A percentile compares a stretch with the other conserved stretches of the same genome.
Conservation (phyloP, 2,329 filamentous ascomycete species). For the Aureobasidium sp. region DNA sequence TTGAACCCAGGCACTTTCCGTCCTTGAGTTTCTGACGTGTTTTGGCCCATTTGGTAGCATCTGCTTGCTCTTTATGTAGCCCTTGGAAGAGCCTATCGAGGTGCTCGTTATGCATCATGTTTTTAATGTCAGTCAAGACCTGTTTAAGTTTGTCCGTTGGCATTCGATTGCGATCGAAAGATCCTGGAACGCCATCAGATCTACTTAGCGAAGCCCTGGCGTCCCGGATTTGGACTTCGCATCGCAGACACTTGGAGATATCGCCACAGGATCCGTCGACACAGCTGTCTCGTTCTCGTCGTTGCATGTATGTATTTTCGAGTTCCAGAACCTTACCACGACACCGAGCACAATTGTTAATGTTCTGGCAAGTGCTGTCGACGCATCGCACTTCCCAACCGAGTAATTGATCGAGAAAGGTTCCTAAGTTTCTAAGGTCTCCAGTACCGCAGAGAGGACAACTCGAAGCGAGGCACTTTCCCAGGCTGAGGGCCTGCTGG, state of each 20-base stretch:
- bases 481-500: too few species aligned
- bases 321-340: not conserved
- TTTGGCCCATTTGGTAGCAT: not conserved
- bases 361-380: not conserved
- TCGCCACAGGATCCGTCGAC: not conserved
- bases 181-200: too few species aligned
- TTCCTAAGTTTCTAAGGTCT: too few species aligned
- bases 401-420: too few species aligned
- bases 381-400: too few species aligned
- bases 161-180: too few species aligned
- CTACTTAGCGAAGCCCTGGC: too few species aligned
- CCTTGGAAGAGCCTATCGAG: not conserved
- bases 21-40: not conserved
- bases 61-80: not conserved
- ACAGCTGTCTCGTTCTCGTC: not conserved
- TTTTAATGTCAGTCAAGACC: not conserved
- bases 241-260: not conserved
- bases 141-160: not conserved
- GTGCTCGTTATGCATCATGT: not conserved
- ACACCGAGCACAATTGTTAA: not conserved
- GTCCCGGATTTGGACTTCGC: not conserved
- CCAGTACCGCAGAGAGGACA: too few species aligned
- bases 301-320: not conserved
- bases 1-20: not conserved
- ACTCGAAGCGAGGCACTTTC: too few species aligned